Base-by-base conservation (phyloP, 257 asterid genomes). In the Solanum medicagineum region DNA sequence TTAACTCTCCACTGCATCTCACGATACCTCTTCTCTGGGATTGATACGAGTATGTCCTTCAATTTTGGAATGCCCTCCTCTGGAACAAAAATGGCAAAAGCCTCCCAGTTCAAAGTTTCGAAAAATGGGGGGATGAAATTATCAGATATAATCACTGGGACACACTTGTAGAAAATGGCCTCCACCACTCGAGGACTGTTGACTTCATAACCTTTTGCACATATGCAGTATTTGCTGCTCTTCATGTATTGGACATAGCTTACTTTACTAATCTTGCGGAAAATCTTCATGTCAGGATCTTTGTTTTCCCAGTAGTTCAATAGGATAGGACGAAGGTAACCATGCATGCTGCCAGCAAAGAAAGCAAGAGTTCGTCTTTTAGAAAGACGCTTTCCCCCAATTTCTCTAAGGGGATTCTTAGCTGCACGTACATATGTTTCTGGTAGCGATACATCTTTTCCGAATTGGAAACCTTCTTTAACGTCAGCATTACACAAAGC, bases 161-260 rank as follows among this genome's bases (percentile, higher is more conserved):
- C 95, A 44, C 99, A 96, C 91, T 95, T 98, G 32, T 91, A 96
- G 90, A 93, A 92, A 54, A 96, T 93, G 59, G 99, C 98, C 90
- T 96, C 99, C 84, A 96, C 98, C n/a, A 96, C 97, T 47, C 99
- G 90, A 7, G 99, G 99, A 83, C 98, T 96, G 80, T 96, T 94
- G 40, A 95, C 98, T 84, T 96, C 98, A 51, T 79, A 94, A 10
- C 99, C 99, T 82, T 87, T 90, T 26, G 98, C 95, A 26, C 99
- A 95, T 59, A 96, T 90, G 92, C 99, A 96, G 89, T 92, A 96
- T 88, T 92, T 96, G 93, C 98, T 95, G 87, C 93, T 93, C 93
- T 95, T 94, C 99, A 96, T 96, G 91, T 94, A 89, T 88, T 92
- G 91, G 3, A 86, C 92, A 60, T 96, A 96, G 86, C 86, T 90